phyloP scores from a whole-genome alignment of 1,139 yeast species.

The Saccharomycopsis crataegensis region DNA sequence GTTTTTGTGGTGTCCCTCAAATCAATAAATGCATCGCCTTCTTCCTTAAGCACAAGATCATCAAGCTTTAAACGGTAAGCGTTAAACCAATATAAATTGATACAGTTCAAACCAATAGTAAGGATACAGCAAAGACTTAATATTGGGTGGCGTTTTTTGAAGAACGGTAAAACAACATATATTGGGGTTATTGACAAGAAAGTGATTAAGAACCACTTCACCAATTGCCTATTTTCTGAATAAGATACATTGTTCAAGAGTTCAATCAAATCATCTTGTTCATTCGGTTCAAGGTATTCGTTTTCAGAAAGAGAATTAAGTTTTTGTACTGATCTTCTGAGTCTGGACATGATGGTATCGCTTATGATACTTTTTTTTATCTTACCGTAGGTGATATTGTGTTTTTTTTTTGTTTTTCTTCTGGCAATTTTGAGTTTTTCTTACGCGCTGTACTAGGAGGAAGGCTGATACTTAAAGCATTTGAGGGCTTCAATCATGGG shows the following conservation, averaged over 20 bases:
- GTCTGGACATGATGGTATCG: constrained; percentile 4
- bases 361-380: no score
- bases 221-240: not conserved
- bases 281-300: constrained; percentile 17
- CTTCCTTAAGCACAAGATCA: no score
- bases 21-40: no score
- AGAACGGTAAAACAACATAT: constrained; percentile 9
- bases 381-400: no score
- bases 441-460: no score
- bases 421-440: no score
- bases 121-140: constrained; percentile 2
- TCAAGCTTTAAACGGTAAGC: not conserved
- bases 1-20: no score
- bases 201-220: constrained; percentile 1
- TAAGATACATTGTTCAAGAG: constrained; percentile 10
- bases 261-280: constrained; percentile 17
- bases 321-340: constrained; percentile 5
- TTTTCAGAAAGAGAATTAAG: constrained; percentile 5
- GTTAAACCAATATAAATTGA: constrained; percentile 12
- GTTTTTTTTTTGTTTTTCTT: no score
- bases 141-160: constrained; percentile 7
- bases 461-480: no score
- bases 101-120: constrained; percentile 1
- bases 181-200: constrained; percentile 15
- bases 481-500: no score